These are phyloP conservation scores for Penicillium italicum DNA, from an alignment of 2,329 filamentous ascomycete species.

Conservation along the genomic window DNA sequence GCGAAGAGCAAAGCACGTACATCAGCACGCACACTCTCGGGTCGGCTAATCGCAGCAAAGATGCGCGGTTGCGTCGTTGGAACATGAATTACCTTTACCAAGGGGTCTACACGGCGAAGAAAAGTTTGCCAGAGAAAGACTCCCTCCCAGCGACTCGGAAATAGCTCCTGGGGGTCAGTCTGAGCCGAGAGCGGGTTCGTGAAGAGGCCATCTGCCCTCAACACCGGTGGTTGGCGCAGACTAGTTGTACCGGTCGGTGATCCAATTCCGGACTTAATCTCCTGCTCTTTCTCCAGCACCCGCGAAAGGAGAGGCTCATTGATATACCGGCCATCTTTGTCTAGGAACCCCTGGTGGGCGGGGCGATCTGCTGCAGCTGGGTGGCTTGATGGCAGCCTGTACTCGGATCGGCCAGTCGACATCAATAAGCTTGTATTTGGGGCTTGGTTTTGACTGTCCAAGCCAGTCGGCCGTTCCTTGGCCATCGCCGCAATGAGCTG, in stretches of 20 bases:
- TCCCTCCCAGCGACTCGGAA: constrained; percentile 24
- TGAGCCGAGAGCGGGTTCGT: constrained; percentile 15
- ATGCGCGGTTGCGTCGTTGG: constrained; percentile 27
- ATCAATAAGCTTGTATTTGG: neutral
- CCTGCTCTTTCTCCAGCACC: constrained; percentile 27
- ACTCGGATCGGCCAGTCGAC: neutral
- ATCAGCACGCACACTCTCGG: constrained; percentile 18
- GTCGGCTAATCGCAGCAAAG: constrained; percentile 29
- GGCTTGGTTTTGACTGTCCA: neutral
- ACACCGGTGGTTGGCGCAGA: constrained; percentile 6
- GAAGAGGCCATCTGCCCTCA: constrained; percentile 25
- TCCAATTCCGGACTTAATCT: constrained; percentile 24
- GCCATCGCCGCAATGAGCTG: constrained; percentile 16
- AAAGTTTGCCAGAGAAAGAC: constrained; percentile 30
- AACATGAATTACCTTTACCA: constrained; percentile 30
- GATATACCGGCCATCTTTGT: constrained; percentile 28
- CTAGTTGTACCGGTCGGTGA: constrained; percentile 9
- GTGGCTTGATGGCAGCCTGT: neutral
- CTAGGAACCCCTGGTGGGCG: constrained; percentile 18
- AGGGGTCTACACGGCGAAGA: constrained; percentile 27
- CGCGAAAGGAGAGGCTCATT: constrained; percentile 29
- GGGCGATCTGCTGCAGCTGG: neutral
- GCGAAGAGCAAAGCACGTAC: constrained; percentile 27
- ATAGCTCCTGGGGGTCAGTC: constrained; percentile 15
- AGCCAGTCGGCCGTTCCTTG: neutral